Conservation (phyloP, 495 filamentous ascomycete species). For the Tuber microsphaerosporum region DNA sequence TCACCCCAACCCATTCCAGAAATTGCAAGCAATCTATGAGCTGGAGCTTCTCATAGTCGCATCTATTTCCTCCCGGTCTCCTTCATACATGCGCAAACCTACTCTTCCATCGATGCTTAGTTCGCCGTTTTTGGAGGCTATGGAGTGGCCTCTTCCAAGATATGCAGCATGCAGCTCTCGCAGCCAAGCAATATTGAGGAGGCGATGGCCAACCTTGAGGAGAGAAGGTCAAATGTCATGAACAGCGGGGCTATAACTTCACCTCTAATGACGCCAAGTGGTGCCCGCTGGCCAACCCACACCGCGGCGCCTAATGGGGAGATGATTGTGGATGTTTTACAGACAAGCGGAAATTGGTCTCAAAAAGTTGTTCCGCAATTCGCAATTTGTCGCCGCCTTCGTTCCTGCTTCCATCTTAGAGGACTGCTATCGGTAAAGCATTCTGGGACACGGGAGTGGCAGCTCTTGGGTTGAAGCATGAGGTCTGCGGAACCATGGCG, state of each 20-base stretch:
- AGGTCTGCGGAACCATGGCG: slow-evolving; percentile 84
- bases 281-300: slow-evolving; percentile 44
- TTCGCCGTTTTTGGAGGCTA: slow-evolving; percentile 38
- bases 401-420: slow-evolving; percentile 73
- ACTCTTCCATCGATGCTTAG: slow-evolving; percentile 34
- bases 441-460: slow-evolving; percentile 93
- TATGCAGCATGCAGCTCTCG: slow-evolving; percentile 38
- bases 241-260: slow-evolving; percentile 32
- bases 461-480: slow-evolving; percentile 79
- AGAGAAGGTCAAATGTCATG: slow-evolving; percentile 54
- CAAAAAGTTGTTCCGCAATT: slow-evolving; percentile 84
- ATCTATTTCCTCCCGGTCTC: slow-evolving; percentile 53
- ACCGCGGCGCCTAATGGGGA: slow-evolving; percentile 55
- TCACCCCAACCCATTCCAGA: slow-evolving; percentile 78
- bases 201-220: slow-evolving; percentile 61
- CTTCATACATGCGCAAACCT: slow-evolving; percentile 26
- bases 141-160: slow-evolving; percentile 34
- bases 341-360: slow-evolving; percentile 69
- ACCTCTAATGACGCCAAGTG: slow-evolving; percentile 39
- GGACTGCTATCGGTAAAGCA: slow-evolving; percentile 78
- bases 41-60: slow-evolving; percentile 73
- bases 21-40: slow-evolving; percentile 79
- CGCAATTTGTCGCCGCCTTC: slow-evolving; percentile 92
- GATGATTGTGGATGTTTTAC: slow-evolving; percentile 69
- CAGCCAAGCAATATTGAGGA: slow-evolving; percentile 53